Base-by-base conservation (phyloP, 2,329 filamentous ascomycete species). In the Fusarium siculi region DNA sequence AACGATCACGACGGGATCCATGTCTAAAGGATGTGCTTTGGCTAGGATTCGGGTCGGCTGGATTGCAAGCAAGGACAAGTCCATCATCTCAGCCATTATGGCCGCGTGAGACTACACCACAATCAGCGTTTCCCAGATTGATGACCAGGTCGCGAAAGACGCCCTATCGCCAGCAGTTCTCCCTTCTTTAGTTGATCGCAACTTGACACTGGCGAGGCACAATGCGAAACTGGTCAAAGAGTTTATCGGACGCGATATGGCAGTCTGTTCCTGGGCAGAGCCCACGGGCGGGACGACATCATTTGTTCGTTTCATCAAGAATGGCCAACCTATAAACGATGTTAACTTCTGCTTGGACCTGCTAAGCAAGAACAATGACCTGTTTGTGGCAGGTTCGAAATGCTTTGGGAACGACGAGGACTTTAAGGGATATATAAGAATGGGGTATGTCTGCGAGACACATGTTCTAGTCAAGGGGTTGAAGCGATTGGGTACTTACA, bases 11-110 rank as follows among this genome's bases (percentile, higher is more conserved):
- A 96, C 93, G 0, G 92, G 94, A 19, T 95, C 93, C 23, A 90
- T 97, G 85, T 96, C 93, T 32, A 97, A 97, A 82, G 93, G 93
- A 1, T 97, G 94, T 82, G 90, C 93, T 5, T 84, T 97, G 9
- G 93, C 94, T 2, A 94, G 95, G 4, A 91, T 97, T 69, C 90
- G 94, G 2, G 82, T 95, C 3, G 95, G 95, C 37, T 98, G 95
- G 95, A 87, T 96, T 65, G 93, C 93, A 7, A 92, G 91, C 19
- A 89, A 89, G 32, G 89, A 90, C 80, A 78, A 80, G 9, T 82
- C 84, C 1, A 86, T 97, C 63, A 87, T 96, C 59, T 87, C 91
- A 56, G 84, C 86, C 19, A 86, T 93, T 70, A 90, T 91, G 16
- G 82, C 84, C 19, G 91, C 91, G 4, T 87, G 94, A 44, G 92